Evolutionary conservation across 2,329 filamentous ascomycete genomes (phyloP), one percentile per base, ranked within the genome.

Genomic region (Clonostachys rhizophaga): DNA sequence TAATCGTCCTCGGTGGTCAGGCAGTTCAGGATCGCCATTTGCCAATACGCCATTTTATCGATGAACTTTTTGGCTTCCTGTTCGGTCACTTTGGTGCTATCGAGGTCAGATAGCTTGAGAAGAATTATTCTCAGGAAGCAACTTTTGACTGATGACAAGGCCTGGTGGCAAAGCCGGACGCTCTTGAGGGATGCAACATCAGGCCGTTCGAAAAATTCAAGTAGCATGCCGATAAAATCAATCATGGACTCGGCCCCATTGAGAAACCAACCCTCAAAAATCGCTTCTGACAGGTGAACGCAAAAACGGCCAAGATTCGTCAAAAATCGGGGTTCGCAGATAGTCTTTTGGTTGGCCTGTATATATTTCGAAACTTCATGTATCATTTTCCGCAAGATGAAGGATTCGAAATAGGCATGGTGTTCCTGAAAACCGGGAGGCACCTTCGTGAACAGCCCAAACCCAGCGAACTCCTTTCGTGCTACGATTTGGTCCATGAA

Each of bases 211-310:
- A 99, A 73, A 58, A 95, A 92, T 61, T 99, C 94, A 7, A 99
- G 68, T 7, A 96, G 68, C 46, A 86, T 84, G 2, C 92, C 94
- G 5, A 86, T 80, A 57, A 96, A 95, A 57, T 97, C 91, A 34
- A 97, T 77, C 55, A 94, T 79, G 5, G 83, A 77, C 55, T 91
- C 87, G 2, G 89, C 89, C 2, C 92, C 92, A 54, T 94, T 86
- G 52, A 96, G 81, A 59, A 97, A 97, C 89, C 91, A 96, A 14
- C 94, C 94, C 66, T 97, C 94, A 54, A 94, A 96, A 12, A 96
- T 86, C 6, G 90, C 89, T 63, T 99, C 94, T 1, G 87, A 82
- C 62, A 97, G 79, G 59, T 97, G 89, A 4, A 81, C 72, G 34
- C 85, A 83, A 52, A 96, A 87, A 12, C 91, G 82, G 1, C 87